phyloP scores from a whole-genome alignment of 202 grass and related monocot species.

The Cymbopogon flexuosus region DNA sequence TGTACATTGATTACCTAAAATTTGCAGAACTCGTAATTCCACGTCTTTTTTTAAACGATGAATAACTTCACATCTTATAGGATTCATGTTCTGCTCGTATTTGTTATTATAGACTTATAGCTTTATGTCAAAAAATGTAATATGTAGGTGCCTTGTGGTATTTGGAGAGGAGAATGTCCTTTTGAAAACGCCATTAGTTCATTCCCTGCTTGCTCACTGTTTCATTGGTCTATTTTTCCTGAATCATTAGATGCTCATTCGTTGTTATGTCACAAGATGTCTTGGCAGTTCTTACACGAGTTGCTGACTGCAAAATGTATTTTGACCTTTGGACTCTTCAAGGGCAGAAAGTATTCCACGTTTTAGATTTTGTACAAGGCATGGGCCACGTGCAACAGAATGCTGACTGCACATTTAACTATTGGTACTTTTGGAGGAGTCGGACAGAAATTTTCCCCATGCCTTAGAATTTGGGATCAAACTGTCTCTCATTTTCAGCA shows the following conservation, averaged over 20 bases:
- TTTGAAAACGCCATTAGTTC: background rate
- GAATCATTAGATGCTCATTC: background rate
- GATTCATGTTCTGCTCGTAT: too few species aligned
- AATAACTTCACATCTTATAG: too few species aligned
- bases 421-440: conserved; percentile 3
- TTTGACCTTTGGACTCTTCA: conserved; percentile 19
- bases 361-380: conserved; percentile 36
- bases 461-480: conserved; percentile 24
- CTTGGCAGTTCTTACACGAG: background rate
- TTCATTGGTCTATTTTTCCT: conserved; percentile 1
- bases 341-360: conserved; percentile 27
- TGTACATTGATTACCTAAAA: too few species aligned
- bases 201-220: conserved; percentile 12
- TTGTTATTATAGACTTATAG: too few species aligned
- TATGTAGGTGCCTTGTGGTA: too few species aligned
- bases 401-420: conserved; percentile 20
- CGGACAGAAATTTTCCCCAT: conserved; percentile 19
- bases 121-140: too few species aligned
- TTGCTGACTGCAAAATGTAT: conserved; percentile 17
- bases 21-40: too few species aligned
- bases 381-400: conserved; percentile 35
- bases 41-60: too few species aligned
- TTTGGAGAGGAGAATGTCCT: too few species aligned
- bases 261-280: too few species aligned
- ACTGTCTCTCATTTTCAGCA: conserved; percentile 5